These are phyloP conservation scores for Xylariaceae sp. DNA, from an alignment of 2,329 filamentous ascomycete genomes.

Conservation along the genomic window DNA sequence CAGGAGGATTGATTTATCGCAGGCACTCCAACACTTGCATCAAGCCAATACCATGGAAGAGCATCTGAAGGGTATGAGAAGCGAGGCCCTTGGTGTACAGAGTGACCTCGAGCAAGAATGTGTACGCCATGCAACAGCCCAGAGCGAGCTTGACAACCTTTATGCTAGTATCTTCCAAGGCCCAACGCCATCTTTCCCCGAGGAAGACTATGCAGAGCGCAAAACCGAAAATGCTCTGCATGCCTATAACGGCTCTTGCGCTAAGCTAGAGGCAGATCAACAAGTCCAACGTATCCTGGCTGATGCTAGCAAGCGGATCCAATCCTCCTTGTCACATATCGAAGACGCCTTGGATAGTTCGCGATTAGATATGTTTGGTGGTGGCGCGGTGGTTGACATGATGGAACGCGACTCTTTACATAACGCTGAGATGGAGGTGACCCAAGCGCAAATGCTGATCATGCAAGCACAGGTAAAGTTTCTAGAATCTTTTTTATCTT, in stretches of 20 bases:
- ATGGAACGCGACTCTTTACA: constrained; percentile 59
- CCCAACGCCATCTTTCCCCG: constrained; percentile 57
- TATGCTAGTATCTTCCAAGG: constrained; percentile 62
- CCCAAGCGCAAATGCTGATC: constrained; percentile 48
- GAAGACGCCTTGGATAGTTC: constrained; percentile 50
- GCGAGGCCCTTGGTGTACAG: constrained; percentile 46
- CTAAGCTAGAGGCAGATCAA: constrained; percentile 46
- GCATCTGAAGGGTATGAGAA: constrained; percentile 47
- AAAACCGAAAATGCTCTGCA: constrained; percentile 43
- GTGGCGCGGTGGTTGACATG: constrained; percentile 55
- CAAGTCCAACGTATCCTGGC: constrained; percentile 49
- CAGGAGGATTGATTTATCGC: not conserved
- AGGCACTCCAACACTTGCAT: constrained; percentile 51
- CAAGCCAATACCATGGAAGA: constrained; percentile 51
- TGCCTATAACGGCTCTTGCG: constrained; percentile 46
- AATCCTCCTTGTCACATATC: constrained; percentile 45
- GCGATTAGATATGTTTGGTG: constrained; percentile 56
- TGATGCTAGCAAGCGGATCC: constrained; percentile 47
- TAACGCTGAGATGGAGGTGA: constrained; percentile 51
- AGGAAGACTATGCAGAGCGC: constrained; percentile 57
- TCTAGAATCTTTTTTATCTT: too few species aligned
- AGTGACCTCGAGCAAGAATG: constrained; percentile 45
- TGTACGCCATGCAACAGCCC: constrained; percentile 46
- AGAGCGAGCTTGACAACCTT: constrained; percentile 55
- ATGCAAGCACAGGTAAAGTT: constrained; percentile 51